Evolutionary conservation across 331 rosid species (phyloP), one percentile per base, ranked within the genome.

Genomic region (Acacia concinna): DNA sequence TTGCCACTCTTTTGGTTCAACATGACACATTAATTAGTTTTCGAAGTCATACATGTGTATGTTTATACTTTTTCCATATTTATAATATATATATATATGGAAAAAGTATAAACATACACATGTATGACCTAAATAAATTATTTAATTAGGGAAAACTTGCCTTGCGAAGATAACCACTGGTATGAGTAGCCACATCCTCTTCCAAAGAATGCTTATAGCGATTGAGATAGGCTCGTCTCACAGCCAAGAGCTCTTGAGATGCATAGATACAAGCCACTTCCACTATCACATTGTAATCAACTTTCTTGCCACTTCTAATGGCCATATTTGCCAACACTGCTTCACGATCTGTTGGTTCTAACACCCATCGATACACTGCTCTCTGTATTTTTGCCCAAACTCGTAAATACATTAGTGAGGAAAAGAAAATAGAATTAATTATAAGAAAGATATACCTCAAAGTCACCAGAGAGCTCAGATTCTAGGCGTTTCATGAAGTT

Each of bases 201-300:
- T 94, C 98, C 79, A 94, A 35, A 23, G 98, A 91, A 37, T 47
- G 96, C 84, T 87, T 88, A 89, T 88, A 88, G 74, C 97, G 96
- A 34, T 46, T 32, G 43, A 87, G 93, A 76, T 94, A 92, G n/a
- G 97, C 98, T 11, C 90, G 88, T 66, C 93, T 87, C 40, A 91
- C 92, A 0, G 38, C 91, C 52, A 92, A 68, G 5, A 94, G 87
- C 75, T 94, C 98, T 64, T 91, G 93, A 4, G 97, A 90, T 7
- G 90, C 84, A 17, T 49, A 79, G 20, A 90, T 76, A 75, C 89
- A 51, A 5, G 96, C 68, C 20, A 92, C 78, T 76, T 94, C 98
- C 44, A 92, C 88, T 23, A 94, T 51, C 4, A 87, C 91, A 69
- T 78, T 80, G 56, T 37, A 88, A 46, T 90, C 81, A 1, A 28